These are phyloP conservation scores for Boletus smithii DNA, from an alignment of 1,284 basidiomycete species.

Conservation along the genomic window DNA sequence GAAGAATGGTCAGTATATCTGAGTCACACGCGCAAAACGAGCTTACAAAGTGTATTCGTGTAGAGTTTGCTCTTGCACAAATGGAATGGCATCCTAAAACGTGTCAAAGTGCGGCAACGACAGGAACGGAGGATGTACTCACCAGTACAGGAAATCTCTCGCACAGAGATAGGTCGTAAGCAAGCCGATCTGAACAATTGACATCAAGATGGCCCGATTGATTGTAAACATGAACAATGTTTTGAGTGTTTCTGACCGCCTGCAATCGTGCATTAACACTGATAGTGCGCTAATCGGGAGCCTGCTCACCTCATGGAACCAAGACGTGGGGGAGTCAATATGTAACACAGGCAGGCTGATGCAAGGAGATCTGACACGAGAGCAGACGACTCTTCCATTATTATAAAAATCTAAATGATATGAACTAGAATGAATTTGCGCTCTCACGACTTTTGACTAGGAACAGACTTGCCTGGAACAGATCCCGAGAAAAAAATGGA, in stretches of 20 bases:
- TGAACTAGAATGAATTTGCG: not conserved
- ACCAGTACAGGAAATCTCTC: slow-evolving; percentile 17
- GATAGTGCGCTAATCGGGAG: not conserved
- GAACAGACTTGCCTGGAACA: slow-evolving; percentile 13
- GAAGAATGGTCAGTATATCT: slow-evolving; percentile 1
- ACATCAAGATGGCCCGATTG: slow-evolving; percentile 22
- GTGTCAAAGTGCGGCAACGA: not conserved
- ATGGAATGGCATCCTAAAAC: slow-evolving; percentile 20
- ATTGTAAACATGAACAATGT: slow-evolving; percentile 19
- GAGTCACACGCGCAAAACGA: not conserved
- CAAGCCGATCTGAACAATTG: slow-evolving; percentile 20
- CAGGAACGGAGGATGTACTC: not conserved
- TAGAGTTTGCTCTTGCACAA: slow-evolving; percentile 42
- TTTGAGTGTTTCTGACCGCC: slow-evolving; percentile 17
- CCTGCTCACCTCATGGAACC: slow-evolving; percentile 8
- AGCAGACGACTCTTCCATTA: slow-evolving; percentile 17
- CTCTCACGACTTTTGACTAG: not conserved
- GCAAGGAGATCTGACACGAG: slow-evolving; percentile 18
- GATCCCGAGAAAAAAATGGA: slow-evolving; percentile 5
- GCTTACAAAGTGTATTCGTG: slow-evolving; percentile 18
- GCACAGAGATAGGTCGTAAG: slow-evolving; percentile 16
- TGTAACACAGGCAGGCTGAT: slow-evolving; percentile 19
- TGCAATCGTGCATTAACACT: not conserved
- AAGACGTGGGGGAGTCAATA: slow-evolving; percentile 12
- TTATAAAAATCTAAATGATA: slow-evolving; percentile 10